phyloP scores from a whole-genome alignment of 2,329 filamentous ascomycete genomes.

The Aspergillus neotritici region DNA sequence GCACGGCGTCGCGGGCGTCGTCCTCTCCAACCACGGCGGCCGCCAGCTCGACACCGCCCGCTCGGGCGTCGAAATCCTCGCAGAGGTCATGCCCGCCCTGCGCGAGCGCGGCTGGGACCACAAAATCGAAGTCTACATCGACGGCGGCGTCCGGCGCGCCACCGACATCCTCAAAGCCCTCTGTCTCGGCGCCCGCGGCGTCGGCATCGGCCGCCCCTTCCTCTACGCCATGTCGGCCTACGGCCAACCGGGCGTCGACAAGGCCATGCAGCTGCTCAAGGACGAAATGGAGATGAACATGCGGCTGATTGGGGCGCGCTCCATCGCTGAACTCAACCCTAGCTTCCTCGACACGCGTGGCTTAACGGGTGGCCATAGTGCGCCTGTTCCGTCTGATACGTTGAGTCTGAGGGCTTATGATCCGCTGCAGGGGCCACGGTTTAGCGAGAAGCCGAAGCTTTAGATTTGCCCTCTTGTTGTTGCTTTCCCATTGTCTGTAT shows the following conservation, averaged over 20 bases:
- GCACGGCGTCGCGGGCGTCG: constrained; percentile 76
- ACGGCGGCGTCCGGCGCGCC: constrained; percentile 82
- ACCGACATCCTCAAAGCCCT: constrained; percentile 95
- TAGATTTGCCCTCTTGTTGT: constrained; percentile 17
- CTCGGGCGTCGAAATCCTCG: constrained; percentile 81
- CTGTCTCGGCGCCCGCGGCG: constrained; percentile 83
- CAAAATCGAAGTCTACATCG: constrained; percentile 80
- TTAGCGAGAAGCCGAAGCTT: constrained; percentile 46
- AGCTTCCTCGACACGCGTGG: constrained; percentile 73
- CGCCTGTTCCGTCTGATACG: constrained; percentile 57
- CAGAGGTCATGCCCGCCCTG: constrained; percentile 57
- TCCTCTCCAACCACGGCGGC: constrained; percentile 93
- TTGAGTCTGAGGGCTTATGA: constrained; percentile 55
- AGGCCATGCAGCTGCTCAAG: constrained; percentile 85
- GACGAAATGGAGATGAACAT: constrained; percentile 99
- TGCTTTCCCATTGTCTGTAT: neutral
- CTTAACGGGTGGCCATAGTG: constrained; percentile 54
- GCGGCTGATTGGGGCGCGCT: constrained; percentile 78
- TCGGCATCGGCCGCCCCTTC: constrained; percentile 92
- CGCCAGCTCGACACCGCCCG: constrained; percentile 88
- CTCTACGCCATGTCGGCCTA: constrained; percentile 81
- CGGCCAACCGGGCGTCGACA: constrained; percentile 77
- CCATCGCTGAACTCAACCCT: constrained; percentile 70
- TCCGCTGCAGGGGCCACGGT: constrained; percentile 45
- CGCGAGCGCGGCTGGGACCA: constrained; percentile 66